Percentiles rank a stretch among this genome's conserved stretches.
phyloP scores from a whole-genome alignment of 2,329 filamentous ascomycete species.

The Ascochyta pisi region DNA sequence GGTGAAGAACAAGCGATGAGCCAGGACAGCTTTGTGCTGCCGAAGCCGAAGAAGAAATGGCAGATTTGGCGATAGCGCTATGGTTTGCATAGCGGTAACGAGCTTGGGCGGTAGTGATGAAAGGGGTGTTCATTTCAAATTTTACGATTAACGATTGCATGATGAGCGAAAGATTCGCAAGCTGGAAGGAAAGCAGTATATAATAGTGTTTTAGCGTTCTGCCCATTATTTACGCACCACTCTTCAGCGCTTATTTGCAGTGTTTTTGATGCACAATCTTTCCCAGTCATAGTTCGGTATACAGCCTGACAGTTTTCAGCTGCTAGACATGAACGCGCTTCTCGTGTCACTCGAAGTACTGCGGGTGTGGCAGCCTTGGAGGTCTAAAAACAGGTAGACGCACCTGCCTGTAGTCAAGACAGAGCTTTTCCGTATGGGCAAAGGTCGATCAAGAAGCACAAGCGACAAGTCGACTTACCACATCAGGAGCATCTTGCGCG shows the following conservation, averaged over 20 bases:
- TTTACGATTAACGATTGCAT: constrained; percentile 10
- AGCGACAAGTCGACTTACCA: not conserved
- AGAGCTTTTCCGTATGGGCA: not conserved
- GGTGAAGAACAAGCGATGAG: constrained; percentile 38
- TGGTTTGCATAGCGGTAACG: not conserved
- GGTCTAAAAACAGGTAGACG: too few relatives aligned
- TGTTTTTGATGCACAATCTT: too few relatives aligned
- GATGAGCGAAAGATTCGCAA: not conserved
- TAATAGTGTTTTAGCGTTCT: constrained; percentile 3
- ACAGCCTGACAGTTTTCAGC: too few relatives aligned
- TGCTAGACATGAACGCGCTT: too few relatives aligned
- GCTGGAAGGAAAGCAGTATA: not conserved
- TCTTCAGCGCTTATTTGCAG: too few relatives aligned
- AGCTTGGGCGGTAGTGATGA: not conserved
- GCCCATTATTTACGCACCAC: not conserved
- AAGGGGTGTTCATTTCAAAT: not conserved
- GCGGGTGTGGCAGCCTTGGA: too few relatives aligned
- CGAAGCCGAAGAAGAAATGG: constrained; percentile 51
- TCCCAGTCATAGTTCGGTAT: too few relatives aligned
- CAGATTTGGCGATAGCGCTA: constrained; percentile 44
- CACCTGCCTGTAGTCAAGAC: not conserved
- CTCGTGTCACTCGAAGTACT: too few relatives aligned
- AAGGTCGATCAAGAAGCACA: not conserved
- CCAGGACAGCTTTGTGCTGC: constrained; percentile 42
- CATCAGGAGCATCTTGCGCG: not conserved